Conservation (phyloP, 441 rosid species). For the Cnidoscolus chayamansa region DNA sequence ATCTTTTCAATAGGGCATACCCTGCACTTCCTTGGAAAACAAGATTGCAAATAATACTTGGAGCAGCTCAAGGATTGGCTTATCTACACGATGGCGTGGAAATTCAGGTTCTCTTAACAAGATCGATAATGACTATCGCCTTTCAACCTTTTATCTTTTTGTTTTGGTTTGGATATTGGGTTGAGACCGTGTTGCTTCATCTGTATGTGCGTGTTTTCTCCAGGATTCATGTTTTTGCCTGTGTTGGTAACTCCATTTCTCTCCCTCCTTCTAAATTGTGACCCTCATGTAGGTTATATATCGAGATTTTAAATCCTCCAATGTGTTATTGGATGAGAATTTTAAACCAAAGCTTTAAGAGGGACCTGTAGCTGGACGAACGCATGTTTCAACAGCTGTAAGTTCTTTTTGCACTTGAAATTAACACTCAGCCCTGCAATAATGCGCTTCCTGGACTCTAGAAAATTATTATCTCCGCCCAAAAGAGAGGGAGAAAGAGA, state of each 20-base stretch:
- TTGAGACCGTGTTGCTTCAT: background rate
- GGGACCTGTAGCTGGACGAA: conserved; percentile 64
- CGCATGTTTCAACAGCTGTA: conserved; percentile 85
- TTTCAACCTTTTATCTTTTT: too few species aligned
- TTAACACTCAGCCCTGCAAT: background rate
- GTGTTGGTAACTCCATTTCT: background rate
- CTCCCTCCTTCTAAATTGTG: background rate
- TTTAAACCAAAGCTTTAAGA: conserved; percentile 75
- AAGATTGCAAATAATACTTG: conserved; percentile 44
- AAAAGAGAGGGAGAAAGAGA: too few species aligned
- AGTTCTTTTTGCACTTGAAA: conserved; percentile 25
- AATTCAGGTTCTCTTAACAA: conserved; percentile 41
- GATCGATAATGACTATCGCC: too few species aligned
- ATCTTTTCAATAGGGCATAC: conserved; percentile 59
- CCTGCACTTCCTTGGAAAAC: conserved; percentile 59
- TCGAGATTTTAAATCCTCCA: conserved; percentile 74
- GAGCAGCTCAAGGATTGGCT: conserved; percentile 27
- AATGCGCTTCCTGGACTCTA: too few species aligned
- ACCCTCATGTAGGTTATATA: conserved; percentile 52
- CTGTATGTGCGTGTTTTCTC: background rate
- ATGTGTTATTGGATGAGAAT: conserved; percentile 57
- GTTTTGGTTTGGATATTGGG: too few species aligned
- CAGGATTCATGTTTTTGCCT: background rate
- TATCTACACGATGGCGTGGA: conserved; percentile 61
- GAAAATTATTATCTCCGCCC: too few species aligned